Evolutionary conservation across 2,329 filamentous ascomycete species (phyloP).

Genomic region (Talaromyces atroroseus): DNA sequence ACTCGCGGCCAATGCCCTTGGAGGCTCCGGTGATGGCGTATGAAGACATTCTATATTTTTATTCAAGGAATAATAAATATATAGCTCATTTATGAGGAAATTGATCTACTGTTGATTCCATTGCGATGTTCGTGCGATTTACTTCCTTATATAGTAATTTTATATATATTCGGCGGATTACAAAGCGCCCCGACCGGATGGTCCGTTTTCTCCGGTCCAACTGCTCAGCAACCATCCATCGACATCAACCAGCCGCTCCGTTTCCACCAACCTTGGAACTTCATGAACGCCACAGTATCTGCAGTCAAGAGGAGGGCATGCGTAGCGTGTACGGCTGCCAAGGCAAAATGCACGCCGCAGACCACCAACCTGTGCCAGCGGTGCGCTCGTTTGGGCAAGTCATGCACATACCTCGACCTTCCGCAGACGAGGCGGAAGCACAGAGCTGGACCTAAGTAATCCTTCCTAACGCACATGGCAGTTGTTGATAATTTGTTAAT

Average conservation of each 20-base stretch:
- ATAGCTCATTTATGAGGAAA: too few species aligned
- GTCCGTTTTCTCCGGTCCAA: too few species aligned
- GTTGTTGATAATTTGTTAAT: conserved; percentile 8
- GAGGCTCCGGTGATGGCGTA: conserved; percentile 32
- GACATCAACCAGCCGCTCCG: too few species aligned
- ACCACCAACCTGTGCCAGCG: conserved; percentile 18
- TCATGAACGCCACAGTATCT: conserved; percentile 12
- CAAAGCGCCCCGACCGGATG: too few species aligned
- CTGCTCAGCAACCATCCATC: too few species aligned
- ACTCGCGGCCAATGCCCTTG: conserved; percentile 30
- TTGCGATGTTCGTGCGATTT: too few species aligned
- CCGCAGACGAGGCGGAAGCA: conserved; percentile 22
- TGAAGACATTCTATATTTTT: conserved; percentile 24
- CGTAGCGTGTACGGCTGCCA: conserved; percentile 20
- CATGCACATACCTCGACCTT: conserved; percentile 23
- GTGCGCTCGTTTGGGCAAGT: conserved; percentile 21
- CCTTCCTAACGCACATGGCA: too few species aligned
- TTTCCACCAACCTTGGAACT: not conserved
- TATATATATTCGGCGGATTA: too few species aligned
- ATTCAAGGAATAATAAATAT: too few species aligned
- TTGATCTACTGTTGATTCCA: too few species aligned
- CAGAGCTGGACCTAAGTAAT: conserved; percentile 16
- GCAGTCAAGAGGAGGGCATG: conserved; percentile 21
- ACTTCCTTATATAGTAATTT: too few species aligned
- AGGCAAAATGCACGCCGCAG: conserved; percentile 22